Conservation (phyloP, 2,329 filamentous ascomycete genomes). For the Calonectria fujianensis region DNA sequence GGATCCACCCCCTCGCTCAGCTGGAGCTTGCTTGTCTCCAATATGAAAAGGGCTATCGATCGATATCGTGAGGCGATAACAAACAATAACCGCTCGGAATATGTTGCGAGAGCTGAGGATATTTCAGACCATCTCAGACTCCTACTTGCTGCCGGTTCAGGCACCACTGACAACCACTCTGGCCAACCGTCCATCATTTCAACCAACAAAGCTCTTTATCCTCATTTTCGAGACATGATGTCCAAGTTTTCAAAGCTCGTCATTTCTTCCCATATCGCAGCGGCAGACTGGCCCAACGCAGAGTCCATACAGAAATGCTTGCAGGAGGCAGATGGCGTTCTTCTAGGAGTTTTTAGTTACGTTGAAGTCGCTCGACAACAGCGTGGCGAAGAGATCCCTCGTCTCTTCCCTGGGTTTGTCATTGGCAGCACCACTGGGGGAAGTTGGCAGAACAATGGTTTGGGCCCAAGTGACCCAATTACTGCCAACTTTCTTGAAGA, state of each 20-base stretch:
- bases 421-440: slow-evolving; percentile 89
- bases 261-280: slow-evolving; percentile 97
- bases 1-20: slow-evolving; percentile 86
- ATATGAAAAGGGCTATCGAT: slow-evolving; percentile 94
- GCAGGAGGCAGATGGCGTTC: slow-evolving; percentile 96
- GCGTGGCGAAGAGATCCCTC: slow-evolving; percentile 92
- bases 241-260: slow-evolving; percentile 99
- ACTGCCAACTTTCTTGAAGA: slow-evolving; percentile 92
- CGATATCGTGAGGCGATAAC: slow-evolving; percentile 93
- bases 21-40: slow-evolving; percentile 92
- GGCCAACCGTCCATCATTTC: slow-evolving; percentile 99
- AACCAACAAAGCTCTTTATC: slow-evolving; percentile 96
- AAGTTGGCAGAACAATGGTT: slow-evolving; percentile 87
- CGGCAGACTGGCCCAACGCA: slow-evolving; percentile 94
- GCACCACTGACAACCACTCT: slow-evolving; percentile 98
- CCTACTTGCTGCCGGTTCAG: slow-evolving; percentile 94
- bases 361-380: slow-evolving; percentile 96
- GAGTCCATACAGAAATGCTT: slow-evolving; percentile 97
- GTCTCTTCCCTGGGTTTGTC: slow-evolving; percentile 95
- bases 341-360: slow-evolving; percentile 95
- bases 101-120: slow-evolving; percentile 95
- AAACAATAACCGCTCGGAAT: slow-evolving; percentile 88
- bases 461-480: slow-evolving; percentile 80
- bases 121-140: slow-evolving; percentile 97
- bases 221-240: slow-evolving; percentile 99